Percentiles rank a stretch among this genome's conserved stretches.
Conservation (phyloP, 345 rosid genomes). For the Eucalyptus viminalis region DNA sequence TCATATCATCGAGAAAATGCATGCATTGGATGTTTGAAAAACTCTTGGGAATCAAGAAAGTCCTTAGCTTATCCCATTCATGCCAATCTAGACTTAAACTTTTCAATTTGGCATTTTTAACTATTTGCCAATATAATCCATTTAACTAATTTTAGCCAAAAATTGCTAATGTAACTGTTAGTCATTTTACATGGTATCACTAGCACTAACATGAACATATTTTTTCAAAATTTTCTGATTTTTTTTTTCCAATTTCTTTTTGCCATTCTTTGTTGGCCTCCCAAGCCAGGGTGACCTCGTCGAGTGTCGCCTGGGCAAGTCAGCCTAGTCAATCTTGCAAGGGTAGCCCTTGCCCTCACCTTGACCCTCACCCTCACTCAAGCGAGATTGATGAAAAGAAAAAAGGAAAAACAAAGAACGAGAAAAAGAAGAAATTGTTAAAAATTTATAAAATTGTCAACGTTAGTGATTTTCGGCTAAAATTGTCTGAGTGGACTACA, state of each 20-base stretch:
- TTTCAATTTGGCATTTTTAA: not conserved
- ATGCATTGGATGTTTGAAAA: not conserved
- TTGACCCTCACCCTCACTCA: not conserved
- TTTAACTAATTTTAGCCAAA: no score
- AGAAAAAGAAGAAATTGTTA: not conserved
- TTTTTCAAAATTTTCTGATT: no score
- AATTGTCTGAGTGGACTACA: accelerated
- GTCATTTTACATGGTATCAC: accelerated
- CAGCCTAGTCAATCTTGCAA: not conserved
- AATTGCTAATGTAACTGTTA: accelerated
- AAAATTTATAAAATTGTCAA: not conserved
- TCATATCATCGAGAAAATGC: not conserved
- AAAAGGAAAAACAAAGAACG: no score
- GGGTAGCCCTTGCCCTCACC: not conserved
- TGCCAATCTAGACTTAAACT: not conserved
- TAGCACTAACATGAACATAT: not conserved
- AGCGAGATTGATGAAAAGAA: not conserved
- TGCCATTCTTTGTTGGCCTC: accelerated
- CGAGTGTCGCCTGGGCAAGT: accelerated
- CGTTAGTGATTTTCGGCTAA: no score
- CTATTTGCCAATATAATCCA: accelerated
- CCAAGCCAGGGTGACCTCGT: accelerated
- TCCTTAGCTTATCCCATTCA: not conserved
- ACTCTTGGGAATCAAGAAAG: not conserved
- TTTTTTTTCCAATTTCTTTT: no score